Evolutionary conservation across 495 filamentous ascomycete species (phyloP).

Genomic region (Trichoderma parareesei): DNA sequence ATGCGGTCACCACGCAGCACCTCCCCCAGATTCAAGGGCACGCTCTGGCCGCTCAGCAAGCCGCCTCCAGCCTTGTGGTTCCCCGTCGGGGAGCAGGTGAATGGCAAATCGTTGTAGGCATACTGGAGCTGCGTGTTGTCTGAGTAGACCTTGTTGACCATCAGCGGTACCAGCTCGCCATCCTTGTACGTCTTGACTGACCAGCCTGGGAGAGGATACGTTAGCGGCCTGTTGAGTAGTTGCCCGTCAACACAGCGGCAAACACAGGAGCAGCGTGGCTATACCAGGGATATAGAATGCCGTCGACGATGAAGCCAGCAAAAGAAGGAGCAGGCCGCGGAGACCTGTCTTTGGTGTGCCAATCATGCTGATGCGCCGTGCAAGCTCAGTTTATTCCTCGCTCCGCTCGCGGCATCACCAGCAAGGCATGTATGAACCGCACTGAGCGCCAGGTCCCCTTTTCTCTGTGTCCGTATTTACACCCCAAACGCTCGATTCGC

Average conservation of each 20-base stretch:
- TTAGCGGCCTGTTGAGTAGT: constrained; percentile 8
- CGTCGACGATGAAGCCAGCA: constrained; percentile 26
- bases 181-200: constrained; percentile 76
- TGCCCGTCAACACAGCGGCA: background rate
- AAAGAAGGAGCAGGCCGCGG: constrained; percentile 19
- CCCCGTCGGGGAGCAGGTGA: constrained; percentile 78
- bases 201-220: constrained; percentile 43
- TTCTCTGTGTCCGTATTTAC: background rate
- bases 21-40: constrained; percentile 88
- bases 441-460: background rate
- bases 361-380: constrained; percentile 13
- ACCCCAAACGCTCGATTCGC: too few relatives aligned
- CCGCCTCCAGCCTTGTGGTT: constrained; percentile 58
- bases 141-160: constrained; percentile 95
- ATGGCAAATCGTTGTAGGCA: constrained; percentile 88
- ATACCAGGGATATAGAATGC: constrained; percentile 76
- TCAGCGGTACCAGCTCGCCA: constrained; percentile 70
- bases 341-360: constrained; percentile 23
- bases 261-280: background rate
- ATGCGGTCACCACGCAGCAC: constrained; percentile 89
- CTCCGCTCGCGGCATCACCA: background rate
- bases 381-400: background rate
- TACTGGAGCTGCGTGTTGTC: constrained; percentile 88
- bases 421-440: background rate
- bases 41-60: constrained; percentile 69